Evolutionary conservation across 176 grass and related monocot species (phyloP).

Genomic region (Rhynchospora breviuscula): DNA sequence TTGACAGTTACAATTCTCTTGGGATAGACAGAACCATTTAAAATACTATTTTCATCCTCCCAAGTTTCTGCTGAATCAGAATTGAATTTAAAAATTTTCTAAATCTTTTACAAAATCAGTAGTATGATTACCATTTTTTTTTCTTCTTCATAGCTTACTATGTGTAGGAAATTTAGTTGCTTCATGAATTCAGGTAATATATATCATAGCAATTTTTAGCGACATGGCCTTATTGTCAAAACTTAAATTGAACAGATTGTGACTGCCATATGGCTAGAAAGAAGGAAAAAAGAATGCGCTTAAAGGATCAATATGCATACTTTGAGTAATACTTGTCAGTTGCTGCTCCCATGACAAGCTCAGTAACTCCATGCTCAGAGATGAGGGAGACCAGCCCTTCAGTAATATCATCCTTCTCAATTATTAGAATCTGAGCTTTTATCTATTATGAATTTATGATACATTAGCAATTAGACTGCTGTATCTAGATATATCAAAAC

Average conservation of each 20-base stretch:
- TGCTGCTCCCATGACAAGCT: constrained; percentile 69
- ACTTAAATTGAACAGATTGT: not conserved
- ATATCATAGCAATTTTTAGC: not conserved
- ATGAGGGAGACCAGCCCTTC: constrained; percentile 53
- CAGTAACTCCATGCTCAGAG: constrained; percentile 35
- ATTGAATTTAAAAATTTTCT: not conserved
- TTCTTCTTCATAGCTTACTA: not conserved
- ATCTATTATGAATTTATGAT: constrained; percentile 33
- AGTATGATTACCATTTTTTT: not conserved
- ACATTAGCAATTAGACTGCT: not conserved
- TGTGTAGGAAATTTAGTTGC: not conserved
- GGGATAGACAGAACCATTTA: not conserved
- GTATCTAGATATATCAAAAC: not conserved
- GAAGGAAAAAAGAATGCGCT: not conserved
- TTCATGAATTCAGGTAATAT: not conserved
- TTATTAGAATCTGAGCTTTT: constrained; percentile 52
- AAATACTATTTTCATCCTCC: not conserved
- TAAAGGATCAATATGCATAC: constrained; percentile 32
- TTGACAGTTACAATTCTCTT: not conserved
- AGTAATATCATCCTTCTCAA: constrained; percentile 59
- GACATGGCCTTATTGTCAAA: not conserved
- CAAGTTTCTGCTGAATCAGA: not conserved
- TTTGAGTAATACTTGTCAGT: constrained; percentile 57
- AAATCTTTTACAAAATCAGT: not conserved
- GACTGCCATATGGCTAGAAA: not conserved